Conservation (phyloP, 495 filamentous ascomycete genomes). For the Chaetomium cochliodes region DNA sequence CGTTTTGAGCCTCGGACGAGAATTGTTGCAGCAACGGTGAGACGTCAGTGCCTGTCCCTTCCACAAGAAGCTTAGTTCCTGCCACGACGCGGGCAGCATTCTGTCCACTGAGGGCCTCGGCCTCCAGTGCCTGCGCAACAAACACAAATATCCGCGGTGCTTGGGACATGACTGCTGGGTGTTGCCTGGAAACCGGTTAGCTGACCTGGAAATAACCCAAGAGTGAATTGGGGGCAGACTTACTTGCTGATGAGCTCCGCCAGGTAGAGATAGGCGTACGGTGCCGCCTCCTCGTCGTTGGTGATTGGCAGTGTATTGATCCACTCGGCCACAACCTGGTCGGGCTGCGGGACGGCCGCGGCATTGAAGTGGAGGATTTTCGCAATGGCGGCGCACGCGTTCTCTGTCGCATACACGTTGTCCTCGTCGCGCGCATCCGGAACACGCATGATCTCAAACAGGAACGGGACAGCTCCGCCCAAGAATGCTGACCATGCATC, state of each 20-base stretch:
- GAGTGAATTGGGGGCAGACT: conserved; percentile 40
- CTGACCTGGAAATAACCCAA: not conserved
- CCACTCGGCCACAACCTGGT: conserved; percentile 76
- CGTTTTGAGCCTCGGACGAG: conserved; percentile 70
- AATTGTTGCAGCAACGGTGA: conserved; percentile 66
- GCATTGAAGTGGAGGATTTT: conserved; percentile 91
- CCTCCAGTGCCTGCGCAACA: conserved; percentile 83
- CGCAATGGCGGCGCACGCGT: conserved; percentile 93
- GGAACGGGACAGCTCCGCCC: conserved; percentile 68
- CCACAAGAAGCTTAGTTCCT: conserved; percentile 70
- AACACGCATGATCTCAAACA: conserved; percentile 80
- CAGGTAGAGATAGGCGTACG: conserved; percentile 92
- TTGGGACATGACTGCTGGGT: conserved; percentile 73
- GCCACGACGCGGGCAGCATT: conserved; percentile 69
- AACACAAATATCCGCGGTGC: conserved; percentile 75
- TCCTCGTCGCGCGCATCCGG: conserved; percentile 83
- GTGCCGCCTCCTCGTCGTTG: conserved; percentile 96
- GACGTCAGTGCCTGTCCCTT: conserved; percentile 65
- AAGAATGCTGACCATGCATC: conserved; percentile 79
- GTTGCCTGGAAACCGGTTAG: conserved; percentile 60
- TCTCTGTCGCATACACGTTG: conserved; percentile 93
- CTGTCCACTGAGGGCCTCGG: conserved; percentile 83
- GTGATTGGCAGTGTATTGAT: conserved; percentile 84
- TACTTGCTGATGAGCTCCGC: conserved; percentile 91
- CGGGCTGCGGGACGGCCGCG: conserved; percentile 66